A percentile compares a stretch with the other conserved stretches of the same genome.
Evolutionary conservation across 2,329 filamentous ascomycete species (phyloP).

Genomic region (Ophiostoma himal-ulmi): DNA sequence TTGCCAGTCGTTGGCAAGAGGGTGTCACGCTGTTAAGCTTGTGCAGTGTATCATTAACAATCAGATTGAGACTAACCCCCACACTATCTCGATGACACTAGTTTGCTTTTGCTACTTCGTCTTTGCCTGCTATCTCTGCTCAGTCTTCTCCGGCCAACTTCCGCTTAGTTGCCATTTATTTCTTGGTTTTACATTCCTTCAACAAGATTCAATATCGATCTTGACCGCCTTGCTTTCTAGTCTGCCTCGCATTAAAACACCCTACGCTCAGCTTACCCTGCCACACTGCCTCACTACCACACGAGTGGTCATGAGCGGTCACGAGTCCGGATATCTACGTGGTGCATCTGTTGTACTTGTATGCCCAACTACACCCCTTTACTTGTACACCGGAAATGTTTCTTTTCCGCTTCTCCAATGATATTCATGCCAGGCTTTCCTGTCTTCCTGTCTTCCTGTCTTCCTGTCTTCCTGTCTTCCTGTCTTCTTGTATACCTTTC

Average conservation of each 20-base stretch:
- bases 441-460: not conserved
- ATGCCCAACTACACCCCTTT: slow-evolving; percentile 6
- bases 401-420: not conserved
- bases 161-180: not conserved
- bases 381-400: not conserved
- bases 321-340: not conserved
- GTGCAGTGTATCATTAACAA: not conserved
- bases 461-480: not conserved
- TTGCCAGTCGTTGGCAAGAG: not conserved
- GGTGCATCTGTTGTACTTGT: not conserved
- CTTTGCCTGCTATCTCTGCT: not conserved
- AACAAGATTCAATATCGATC: not conserved
- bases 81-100: slow-evolving; percentile 20
- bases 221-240: not conserved
- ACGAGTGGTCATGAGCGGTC: not conserved
- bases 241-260: not conserved
- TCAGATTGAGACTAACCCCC: slow-evolving; percentile 18
- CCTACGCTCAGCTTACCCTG: not conserved
- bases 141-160: not conserved
- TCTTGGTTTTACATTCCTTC: no score
- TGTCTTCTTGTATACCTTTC: not conserved
- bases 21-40: not conserved
- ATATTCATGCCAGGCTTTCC: not conserved
- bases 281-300: not conserved
- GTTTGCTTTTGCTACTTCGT: not conserved